Conservation (phyloP, 441 rosid species). For the Euphorbia schlechtendalii region DNA sequence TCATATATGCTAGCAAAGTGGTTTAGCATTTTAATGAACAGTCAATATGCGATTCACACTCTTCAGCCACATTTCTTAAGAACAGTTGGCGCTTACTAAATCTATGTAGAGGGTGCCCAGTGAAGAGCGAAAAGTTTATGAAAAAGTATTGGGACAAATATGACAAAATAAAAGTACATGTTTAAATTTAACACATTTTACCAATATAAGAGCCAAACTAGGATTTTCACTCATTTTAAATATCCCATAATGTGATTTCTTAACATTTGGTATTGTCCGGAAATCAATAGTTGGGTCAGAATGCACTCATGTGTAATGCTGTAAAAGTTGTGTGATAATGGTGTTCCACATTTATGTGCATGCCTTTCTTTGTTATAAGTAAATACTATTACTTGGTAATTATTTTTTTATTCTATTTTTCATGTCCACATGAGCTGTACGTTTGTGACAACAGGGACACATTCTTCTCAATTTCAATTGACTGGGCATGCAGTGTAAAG, state of each 20-base stretch:
- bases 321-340: too few species aligned
- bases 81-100: neutral
- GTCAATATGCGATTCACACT: neutral
- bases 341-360: too few species aligned
- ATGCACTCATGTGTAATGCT: too few species aligned
- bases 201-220: too few species aligned
- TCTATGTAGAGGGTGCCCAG: neutral
- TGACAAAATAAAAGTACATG: neutral
- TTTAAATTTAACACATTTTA: too few species aligned
- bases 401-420: too few species aligned
- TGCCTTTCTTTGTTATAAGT: too few species aligned
- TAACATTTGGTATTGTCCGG: neutral
- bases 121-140: neutral
- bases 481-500: neutral
- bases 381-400: too few species aligned
- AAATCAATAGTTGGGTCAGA: neutral
- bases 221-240: neutral
- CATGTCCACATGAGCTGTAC: too few species aligned
- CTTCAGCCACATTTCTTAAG: neutral
- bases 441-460: too few species aligned
- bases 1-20: neutral
- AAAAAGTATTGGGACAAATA: neutral
- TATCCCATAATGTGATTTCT: neutral
- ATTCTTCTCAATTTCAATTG: neutral
- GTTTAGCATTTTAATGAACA: neutral